A percentile compares a stretch with the other conserved stretches of the same genome.
phyloP scores from a whole-genome alignment of 2,329 filamentous ascomycete genomes.

The Penicillium crustosum region DNA sequence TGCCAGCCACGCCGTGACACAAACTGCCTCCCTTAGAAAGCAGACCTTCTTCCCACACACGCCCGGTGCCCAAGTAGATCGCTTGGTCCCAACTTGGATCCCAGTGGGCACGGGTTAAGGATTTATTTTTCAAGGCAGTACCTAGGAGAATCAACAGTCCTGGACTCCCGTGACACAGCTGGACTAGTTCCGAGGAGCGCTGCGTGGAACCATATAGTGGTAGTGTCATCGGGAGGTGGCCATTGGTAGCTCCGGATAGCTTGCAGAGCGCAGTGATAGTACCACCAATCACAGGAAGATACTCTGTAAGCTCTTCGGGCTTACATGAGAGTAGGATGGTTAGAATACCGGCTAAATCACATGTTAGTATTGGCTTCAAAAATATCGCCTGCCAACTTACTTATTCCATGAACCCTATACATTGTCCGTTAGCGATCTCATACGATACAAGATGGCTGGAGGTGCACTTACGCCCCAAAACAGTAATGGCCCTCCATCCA shows the following conservation, averaged over 20 bases:
- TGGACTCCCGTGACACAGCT: conserved; percentile 45
- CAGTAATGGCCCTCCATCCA: conserved; percentile 40
- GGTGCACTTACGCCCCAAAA: conserved; percentile 39
- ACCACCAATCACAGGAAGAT: conserved; percentile 35
- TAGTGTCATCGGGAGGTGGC: conserved; percentile 41
- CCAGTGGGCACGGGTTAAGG: conserved; percentile 34
- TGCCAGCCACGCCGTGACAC: conserved; percentile 45
- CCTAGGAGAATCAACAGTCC: conserved; percentile 40
- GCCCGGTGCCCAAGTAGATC: conserved; percentile 33
- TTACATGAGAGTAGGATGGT: conserved; percentile 38
- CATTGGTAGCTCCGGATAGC: conserved; percentile 35
- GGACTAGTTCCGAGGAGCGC: conserved; percentile 37
- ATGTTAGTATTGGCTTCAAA: background rate
- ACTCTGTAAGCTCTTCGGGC: conserved; percentile 32
- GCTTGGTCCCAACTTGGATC: conserved; percentile 41
- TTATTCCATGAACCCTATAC: conserved; percentile 31
- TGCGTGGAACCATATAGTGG: conserved; percentile 29
- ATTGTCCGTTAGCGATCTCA: conserved; percentile 1
- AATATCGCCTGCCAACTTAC: conserved; percentile 19
- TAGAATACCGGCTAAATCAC: conserved; percentile 37
- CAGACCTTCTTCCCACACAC: conserved; percentile 45
- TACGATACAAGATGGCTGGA: background rate
- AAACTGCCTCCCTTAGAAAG: conserved; percentile 44
- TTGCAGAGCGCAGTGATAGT: conserved; percentile 41
- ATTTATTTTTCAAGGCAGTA: conserved; percentile 30